These are phyloP conservation scores for Lepiota brunneoincarnata DNA, from an alignment of 768 basidiomycete genomes.

Conservation along the genomic window DNA sequence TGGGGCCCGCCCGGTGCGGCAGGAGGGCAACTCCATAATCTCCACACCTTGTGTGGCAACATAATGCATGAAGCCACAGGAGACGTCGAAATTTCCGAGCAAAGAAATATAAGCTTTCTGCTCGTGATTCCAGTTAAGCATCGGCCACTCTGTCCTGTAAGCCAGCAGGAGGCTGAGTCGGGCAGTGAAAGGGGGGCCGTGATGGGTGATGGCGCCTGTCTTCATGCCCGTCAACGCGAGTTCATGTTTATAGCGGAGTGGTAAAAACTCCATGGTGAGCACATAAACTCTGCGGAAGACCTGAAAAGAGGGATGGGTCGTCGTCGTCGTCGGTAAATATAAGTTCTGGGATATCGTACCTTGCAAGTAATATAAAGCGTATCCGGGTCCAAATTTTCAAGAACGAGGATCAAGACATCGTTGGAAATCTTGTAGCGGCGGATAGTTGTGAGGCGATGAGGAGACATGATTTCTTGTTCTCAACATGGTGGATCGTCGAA, in stretches of 20 bases:
- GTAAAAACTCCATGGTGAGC: constrained; percentile 44
- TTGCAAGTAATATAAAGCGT: constrained; percentile 46
- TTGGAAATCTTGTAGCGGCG: constrained; percentile 48
- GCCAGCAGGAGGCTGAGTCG: constrained; percentile 44
- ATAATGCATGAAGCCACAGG: constrained; percentile 45
- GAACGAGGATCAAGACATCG: constrained; percentile 48
- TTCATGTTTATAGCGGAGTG: constrained; percentile 49
- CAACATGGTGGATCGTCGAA: constrained; percentile 24
- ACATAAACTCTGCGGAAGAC: constrained; percentile 43
- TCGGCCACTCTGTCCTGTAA: constrained; percentile 50
- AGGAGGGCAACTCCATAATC: constrained; percentile 48
- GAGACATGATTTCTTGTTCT: constrained; percentile 38
- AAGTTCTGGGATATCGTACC: too few species aligned
- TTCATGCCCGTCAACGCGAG: constrained; percentile 48
- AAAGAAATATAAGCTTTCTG: constrained; percentile 36
- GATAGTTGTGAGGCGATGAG: constrained; percentile 40
- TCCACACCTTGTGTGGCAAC: constrained; percentile 42
- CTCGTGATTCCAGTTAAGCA: constrained; percentile 46
- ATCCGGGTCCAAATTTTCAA: constrained; percentile 47
- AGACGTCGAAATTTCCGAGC: constrained; percentile 32
- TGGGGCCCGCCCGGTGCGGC: constrained; percentile 39
- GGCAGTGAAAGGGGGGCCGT: constrained; percentile 32
- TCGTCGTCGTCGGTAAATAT: constrained; percentile 8
- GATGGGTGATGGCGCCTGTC: constrained; percentile 42
- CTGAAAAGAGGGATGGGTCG: constrained; percentile 24